Evolutionary conservation across 371 early-diverging fungal genomes (phyloP).

Genomic region (Rhizopus microsporus): DNA sequence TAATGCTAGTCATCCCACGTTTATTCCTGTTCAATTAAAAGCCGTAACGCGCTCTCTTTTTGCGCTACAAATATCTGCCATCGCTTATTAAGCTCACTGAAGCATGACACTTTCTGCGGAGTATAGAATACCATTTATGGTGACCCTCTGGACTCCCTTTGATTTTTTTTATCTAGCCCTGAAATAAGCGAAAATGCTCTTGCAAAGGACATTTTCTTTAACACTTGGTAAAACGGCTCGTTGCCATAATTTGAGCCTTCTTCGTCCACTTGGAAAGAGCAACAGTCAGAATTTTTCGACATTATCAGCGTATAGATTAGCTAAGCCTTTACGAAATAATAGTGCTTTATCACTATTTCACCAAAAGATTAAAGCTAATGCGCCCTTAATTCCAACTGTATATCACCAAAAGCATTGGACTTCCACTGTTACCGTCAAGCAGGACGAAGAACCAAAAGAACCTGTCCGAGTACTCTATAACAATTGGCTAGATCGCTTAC

Average conservation of each 20-base stretch:
- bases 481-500: constrained; percentile 47
- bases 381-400: background rate
- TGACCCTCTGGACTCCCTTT: background rate
- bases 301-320: background rate
- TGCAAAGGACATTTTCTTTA: background rate
- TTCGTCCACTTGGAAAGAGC: background rate
- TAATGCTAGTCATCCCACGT: too few relatives aligned
- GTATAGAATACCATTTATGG: too few relatives aligned
- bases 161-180: background rate
- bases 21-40: too few relatives aligned
- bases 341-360: background rate
- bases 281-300: background rate
- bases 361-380: background rate
- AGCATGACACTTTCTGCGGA: too few relatives aligned
- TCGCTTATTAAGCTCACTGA: too few relatives aligned
- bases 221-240: background rate
- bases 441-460: constrained; percentile 10
- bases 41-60: too few relatives aligned
- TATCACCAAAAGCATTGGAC: constrained; percentile 15
- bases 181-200: background rate
- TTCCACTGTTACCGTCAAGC: background rate
- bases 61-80: too few relatives aligned
- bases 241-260: background rate
- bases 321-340: background rate
- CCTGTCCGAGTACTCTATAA: constrained; percentile 23